These are phyloP conservation scores for Daldinia sp. DNA, from an alignment of 2,329 filamentous ascomycete species.

Conservation along the genomic window DNA sequence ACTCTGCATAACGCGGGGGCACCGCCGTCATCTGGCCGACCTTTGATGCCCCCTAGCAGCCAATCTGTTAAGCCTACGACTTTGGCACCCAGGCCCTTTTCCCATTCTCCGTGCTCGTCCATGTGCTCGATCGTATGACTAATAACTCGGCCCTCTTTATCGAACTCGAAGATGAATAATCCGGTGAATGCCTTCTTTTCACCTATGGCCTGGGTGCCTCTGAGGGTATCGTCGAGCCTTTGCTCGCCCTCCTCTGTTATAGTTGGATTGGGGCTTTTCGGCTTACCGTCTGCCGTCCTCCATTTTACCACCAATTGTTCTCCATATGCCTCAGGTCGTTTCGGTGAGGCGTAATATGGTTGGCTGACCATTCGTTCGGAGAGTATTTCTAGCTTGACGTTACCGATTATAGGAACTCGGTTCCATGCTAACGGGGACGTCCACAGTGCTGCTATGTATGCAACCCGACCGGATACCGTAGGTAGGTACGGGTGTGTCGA, in stretches of 20 bases:
- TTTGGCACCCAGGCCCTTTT: constrained; percentile 78
- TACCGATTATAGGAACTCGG: constrained; percentile 86
- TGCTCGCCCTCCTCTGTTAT: constrained; percentile 44
- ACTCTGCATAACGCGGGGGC: constrained; percentile 40
- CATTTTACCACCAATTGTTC: constrained; percentile 93
- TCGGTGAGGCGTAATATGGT: constrained; percentile 57
- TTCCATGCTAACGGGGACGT: constrained; percentile 97
- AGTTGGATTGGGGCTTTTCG: constrained; percentile 47
- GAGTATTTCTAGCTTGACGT: constrained; percentile 85
- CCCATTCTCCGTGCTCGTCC: constrained; percentile 83
- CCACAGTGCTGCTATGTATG: constrained; percentile 94
- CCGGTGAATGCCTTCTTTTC: constrained; percentile 84
- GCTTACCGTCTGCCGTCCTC: constrained; percentile 70
- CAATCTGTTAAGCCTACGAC: constrained; percentile 95
- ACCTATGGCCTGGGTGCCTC: constrained; percentile 58
- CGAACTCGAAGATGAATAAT: constrained; percentile 95
- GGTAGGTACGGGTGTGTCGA: constrained; percentile 88
- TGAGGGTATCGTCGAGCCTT: constrained; percentile 49
- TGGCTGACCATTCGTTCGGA: constrained; percentile 85
- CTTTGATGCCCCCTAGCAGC: constrained; percentile 79
- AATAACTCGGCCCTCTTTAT: constrained; percentile 81
- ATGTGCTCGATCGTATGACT: constrained; percentile 95
- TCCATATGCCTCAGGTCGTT: constrained; percentile 62
- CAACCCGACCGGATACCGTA: constrained; percentile 87
- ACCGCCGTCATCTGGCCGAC: constrained; percentile 43